Conservation (phyloP, 208 protist species). For the Leishmania guyanensis region DNA sequence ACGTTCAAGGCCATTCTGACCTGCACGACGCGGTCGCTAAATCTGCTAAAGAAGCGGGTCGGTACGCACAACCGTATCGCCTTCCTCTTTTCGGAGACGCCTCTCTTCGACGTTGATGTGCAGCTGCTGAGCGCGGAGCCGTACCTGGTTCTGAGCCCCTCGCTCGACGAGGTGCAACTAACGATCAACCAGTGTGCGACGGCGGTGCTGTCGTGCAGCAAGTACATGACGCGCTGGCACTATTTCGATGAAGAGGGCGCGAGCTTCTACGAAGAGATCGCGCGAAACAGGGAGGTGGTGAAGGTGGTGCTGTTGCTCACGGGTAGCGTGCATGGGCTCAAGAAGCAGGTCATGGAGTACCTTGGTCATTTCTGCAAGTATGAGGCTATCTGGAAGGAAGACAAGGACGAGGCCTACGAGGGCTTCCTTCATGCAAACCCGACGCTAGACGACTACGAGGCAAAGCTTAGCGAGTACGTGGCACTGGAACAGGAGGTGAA, state of each 20-base stretch:
- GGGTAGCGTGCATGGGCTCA: slow-evolving; percentile 91
- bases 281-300: slow-evolving; percentile 95
- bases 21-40: slow-evolving; percentile 88
- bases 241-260: slow-evolving; percentile 56
- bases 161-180: slow-evolving; percentile 94
- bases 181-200: slow-evolving; percentile 95
- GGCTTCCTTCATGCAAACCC: slow-evolving; percentile 84
- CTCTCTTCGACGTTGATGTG: slow-evolving; percentile 96
- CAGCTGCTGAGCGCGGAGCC: slow-evolving; percentile 93
- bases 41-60: slow-evolving; percentile 93
- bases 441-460: slow-evolving; percentile 93
- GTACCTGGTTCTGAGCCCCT: slow-evolving; percentile 92
- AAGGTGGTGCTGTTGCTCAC: slow-evolving; percentile 95
- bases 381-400: slow-evolving; percentile 95
- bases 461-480: slow-evolving; percentile 90
- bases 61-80: slow-evolving; percentile 90
- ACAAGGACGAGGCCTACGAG: slow-evolving; percentile 94
- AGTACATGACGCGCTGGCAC: slow-evolving; percentile 89
- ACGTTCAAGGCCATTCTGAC: slow-evolving; percentile 94
- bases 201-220: slow-evolving; percentile 91
- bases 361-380: slow-evolving; percentile 92
- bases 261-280: slow-evolving; percentile 94
- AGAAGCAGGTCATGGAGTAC: slow-evolving; percentile 94
- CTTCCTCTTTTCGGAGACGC: slow-evolving; percentile 93
- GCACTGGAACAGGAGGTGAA: slow-evolving; percentile 92